phyloP scores from a whole-genome alignment of 2,329 filamentous ascomycete genomes.

The Penicillium sp. region DNA sequence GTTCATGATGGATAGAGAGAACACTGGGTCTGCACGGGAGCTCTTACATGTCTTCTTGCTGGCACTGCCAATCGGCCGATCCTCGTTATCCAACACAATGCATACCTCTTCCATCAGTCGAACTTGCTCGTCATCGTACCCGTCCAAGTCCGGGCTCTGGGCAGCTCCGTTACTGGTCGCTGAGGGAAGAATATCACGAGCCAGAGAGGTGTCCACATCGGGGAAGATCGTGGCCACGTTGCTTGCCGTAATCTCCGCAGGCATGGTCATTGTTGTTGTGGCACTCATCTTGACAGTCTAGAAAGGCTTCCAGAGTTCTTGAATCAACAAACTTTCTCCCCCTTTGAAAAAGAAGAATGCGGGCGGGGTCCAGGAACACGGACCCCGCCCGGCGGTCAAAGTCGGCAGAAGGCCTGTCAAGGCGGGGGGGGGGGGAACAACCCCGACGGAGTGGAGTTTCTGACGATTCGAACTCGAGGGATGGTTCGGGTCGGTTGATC shows the following conservation, averaged over 20 bases:
- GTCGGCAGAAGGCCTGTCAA: slow-evolving; percentile 6
- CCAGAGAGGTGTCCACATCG: slow-evolving; percentile 62
- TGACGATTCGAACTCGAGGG: no score
- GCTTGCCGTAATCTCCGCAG: slow-evolving; percentile 70
- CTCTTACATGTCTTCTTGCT: slow-evolving; percentile 94
- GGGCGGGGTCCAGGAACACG: slow-evolving; percentile 2
- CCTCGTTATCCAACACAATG: slow-evolving; percentile 90
- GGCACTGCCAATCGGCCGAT: slow-evolving; percentile 86
- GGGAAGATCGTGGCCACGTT: slow-evolving; percentile 85
- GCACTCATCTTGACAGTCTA: slow-evolving; percentile 32
- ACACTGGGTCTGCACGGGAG: not conserved
- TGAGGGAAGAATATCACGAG: slow-evolving; percentile 46
- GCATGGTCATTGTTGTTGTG: slow-evolving; percentile 44
- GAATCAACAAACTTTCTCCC: not conserved
- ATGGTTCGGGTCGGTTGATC: no score
- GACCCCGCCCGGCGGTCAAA: slow-evolving; percentile 10
- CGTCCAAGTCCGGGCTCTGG: slow-evolving; percentile 66
- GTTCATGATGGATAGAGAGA: no score
- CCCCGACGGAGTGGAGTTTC: no score
- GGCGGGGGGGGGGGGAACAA: no score
- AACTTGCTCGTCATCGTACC: slow-evolving; percentile 96
- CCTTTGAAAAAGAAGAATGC: slow-evolving; percentile 5
- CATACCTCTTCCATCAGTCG: slow-evolving; percentile 98
- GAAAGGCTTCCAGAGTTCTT: not conserved
- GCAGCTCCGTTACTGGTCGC: slow-evolving; percentile 28